These are phyloP conservation scores for Thozetella sp. DNA, from an alignment of 495 filamentous ascomycete genomes.

Conservation along the genomic window DNA sequence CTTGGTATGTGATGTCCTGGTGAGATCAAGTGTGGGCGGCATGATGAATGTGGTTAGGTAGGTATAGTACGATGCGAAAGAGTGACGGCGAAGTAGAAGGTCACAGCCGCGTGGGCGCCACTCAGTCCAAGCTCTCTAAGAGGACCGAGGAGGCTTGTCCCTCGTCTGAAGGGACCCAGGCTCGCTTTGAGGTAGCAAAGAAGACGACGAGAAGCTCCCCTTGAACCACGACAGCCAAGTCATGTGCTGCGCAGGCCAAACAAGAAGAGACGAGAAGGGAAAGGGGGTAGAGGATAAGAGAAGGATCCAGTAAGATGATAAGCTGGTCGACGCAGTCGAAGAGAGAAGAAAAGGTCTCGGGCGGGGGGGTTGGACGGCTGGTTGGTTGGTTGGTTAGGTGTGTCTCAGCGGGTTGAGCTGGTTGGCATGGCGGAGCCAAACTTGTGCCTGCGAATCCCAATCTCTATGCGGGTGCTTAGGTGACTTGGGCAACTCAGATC, in stretches of 20 bases:
- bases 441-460: constrained; percentile 5
- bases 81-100: constrained; percentile 5
- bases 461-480: not conserved
- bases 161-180: not conserved
- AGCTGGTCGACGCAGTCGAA: not conserved
- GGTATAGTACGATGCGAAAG: not conserved
- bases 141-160: not conserved
- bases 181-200: not conserved
- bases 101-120: not conserved
- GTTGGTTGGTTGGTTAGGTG: too few species aligned
- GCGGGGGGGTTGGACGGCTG: too few species aligned
- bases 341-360: not conserved
- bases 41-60: constrained; percentile 27
- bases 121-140: not conserved
- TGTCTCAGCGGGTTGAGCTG: not conserved
- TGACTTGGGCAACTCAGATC: constrained; percentile 4
- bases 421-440: not conserved
- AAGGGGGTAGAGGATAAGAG: not conserved
- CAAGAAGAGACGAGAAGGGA: not conserved
- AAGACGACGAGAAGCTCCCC: not conserved
- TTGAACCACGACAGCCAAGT: not conserved
- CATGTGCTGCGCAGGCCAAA: too few species aligned
- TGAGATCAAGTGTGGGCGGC: constrained; percentile 50
- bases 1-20: constrained; percentile 46
- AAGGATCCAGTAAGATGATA: too few species aligned